These are phyloP conservation scores for Epichloe hybrida DNA, from an alignment of 2,329 filamentous ascomycete species.

Conservation along the genomic window DNA sequence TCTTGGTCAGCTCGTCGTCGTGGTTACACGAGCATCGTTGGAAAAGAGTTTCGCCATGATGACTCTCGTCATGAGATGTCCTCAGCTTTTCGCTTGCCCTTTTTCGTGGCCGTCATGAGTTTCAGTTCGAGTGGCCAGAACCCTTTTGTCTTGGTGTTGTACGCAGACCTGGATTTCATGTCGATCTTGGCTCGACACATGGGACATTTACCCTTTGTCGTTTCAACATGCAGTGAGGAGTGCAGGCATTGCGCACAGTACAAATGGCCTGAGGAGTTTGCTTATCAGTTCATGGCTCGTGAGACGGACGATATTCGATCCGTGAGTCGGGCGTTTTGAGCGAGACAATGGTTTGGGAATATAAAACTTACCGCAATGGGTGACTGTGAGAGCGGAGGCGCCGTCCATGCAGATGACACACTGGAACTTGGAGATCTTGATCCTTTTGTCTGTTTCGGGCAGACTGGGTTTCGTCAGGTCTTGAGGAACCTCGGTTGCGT, in stretches of 20 bases:
- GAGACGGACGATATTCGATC: not conserved
- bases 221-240: constrained; percentile 43
- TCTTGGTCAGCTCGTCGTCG: no score
- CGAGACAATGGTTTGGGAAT: no score
- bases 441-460: constrained; percentile 30
- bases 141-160: constrained; percentile 34
- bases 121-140: constrained; percentile 49
- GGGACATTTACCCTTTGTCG: constrained; percentile 44
- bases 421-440: constrained; percentile 43
- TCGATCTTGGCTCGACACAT: constrained; percentile 50
- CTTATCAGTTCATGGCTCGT: not conserved
- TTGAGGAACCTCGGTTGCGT: constrained; percentile 29
- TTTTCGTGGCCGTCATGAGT: constrained; percentile 41
- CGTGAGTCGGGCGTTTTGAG: no score
- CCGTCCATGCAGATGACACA: constrained; percentile 58
- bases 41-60: no score
- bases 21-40: no score
- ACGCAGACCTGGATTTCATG: constrained; percentile 26
- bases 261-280: constrained; percentile 35
- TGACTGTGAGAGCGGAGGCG: constrained; percentile 43
- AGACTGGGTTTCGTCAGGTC: constrained; percentile 25
- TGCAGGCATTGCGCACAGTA: constrained; percentile 52
- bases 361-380: constrained; percentile 47
- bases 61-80: constrained; percentile 11
- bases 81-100: constrained; percentile 30